A percentile compares a stretch with the other conserved stretches of the same genome.
These are phyloP conservation scores for Mimosa pudica DNA, from an alignment of 306 rosid species.

Conservation along the genomic window DNA sequence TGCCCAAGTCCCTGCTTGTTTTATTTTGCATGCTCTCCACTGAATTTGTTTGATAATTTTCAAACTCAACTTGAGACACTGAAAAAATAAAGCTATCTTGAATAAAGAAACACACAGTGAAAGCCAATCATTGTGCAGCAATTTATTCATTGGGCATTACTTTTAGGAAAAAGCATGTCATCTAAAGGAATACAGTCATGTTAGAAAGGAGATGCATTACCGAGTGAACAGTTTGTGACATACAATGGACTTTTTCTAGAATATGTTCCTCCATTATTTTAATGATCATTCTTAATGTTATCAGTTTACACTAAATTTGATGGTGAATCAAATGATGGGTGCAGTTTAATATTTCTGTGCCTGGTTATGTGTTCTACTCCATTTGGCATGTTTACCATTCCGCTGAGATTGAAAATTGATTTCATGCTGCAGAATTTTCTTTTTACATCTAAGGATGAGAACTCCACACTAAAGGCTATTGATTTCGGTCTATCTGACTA, in stretches of 20 bases:
- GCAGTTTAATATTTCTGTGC: background rate
- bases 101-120: too few relatives aligned
- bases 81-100: background rate
- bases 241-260: background rate
- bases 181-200: background rate
- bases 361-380: background rate
- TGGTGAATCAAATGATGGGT: background rate
- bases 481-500: conserved; percentile 73
- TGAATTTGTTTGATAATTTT: background rate
- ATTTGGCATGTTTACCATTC: conserved; percentile 12
- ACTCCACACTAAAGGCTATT: conserved; percentile 54
- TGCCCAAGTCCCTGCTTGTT: background rate
- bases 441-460: conserved; percentile 54
- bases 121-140: background rate
- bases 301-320: background rate
- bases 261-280: background rate
- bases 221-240: background rate
- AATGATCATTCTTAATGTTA: background rate
- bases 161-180: background rate
- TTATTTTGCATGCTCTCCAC: background rate
- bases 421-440: conserved; percentile 61
- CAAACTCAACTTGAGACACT: background rate
- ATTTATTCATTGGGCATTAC: background rate
- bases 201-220: background rate
- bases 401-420: conserved; percentile 6